A percentile compares a stretch with the other conserved stretches of the same genome.
These are phyloP conservation scores for Globisporangium canariense DNA, from an alignment of 352 stramenopile genomes.

Conservation along the genomic window DNA sequence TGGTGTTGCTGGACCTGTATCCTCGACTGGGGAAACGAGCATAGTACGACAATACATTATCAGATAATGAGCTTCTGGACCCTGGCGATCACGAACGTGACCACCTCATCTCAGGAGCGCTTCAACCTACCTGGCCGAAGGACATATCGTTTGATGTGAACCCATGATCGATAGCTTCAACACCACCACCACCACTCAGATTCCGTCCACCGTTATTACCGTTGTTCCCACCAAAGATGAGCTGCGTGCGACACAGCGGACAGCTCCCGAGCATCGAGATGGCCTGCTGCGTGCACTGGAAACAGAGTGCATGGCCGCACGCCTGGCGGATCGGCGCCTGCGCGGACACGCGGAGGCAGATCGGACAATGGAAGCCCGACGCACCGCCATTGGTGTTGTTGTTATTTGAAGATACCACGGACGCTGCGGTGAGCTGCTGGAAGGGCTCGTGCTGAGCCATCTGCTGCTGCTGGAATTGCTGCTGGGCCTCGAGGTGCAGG, in stretches of 20 bases:
- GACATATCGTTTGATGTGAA: neutral
- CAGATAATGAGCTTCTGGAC: neutral
- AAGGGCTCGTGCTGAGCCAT: conserved; percentile 1
- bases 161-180: neutral
- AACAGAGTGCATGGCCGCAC: conserved; percentile 53
- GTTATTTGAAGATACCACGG: neutral
- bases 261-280: conserved; percentile 35
- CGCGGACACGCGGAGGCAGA: conserved; percentile 36
- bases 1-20: neutral
- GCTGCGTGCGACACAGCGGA: conserved; percentile 46
- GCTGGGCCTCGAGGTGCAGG: neutral
- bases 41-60: neutral
- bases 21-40: neutral
- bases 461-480: conserved; percentile 31
- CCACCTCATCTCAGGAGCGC: neutral
- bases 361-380: conserved; percentile 30
- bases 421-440: neutral
- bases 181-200: neutral
- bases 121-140: conserved; percentile 2
- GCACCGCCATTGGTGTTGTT: neutral
- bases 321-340: conserved; percentile 41
- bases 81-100: neutral
- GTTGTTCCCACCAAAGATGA: conserved; percentile 28
- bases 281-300: conserved; percentile 49
- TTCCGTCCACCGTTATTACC: neutral